phyloP scores from a whole-genome alignment of 495 filamentous ascomycete genomes.

The Trypethelium eluteriae region DNA sequence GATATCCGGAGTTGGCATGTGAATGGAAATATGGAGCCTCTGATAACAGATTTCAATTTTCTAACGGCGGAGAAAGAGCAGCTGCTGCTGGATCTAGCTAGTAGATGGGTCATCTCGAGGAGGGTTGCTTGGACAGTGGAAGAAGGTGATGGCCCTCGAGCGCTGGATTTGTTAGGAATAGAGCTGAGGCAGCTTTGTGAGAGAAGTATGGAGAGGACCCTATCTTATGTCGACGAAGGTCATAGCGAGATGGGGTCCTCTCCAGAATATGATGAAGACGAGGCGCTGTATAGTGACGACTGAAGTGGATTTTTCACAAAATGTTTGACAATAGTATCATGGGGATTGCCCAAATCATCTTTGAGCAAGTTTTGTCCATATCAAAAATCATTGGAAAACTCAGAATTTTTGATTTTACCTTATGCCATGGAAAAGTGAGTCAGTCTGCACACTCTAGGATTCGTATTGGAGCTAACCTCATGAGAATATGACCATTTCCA shows the following conservation, averaged over 20 bases:
- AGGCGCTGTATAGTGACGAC: background rate
- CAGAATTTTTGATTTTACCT: too few relatives aligned
- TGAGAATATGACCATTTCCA: background rate
- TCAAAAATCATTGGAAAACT: background rate
- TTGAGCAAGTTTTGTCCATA: background rate
- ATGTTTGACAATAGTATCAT: too few relatives aligned
- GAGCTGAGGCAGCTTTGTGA: slow-evolving; percentile 1
- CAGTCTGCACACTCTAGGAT: background rate
- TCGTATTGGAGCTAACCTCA: background rate
- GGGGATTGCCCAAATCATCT: too few relatives aligned
- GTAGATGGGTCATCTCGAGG: background rate
- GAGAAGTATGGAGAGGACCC: background rate
- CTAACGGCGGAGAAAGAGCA: background rate
- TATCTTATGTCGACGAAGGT: background rate
- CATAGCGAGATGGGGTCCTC: background rate
- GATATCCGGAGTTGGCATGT: background rate
- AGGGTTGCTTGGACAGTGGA: background rate
- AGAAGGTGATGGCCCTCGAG: background rate
- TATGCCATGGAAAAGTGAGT: background rate
- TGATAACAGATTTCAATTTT: background rate
- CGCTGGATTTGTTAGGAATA: background rate
- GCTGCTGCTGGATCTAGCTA: background rate
- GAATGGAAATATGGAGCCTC: background rate
- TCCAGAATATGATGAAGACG: background rate
- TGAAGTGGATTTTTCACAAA: background rate